Evolutionary conservation across 768 basidiomycete genomes (phyloP).

Genomic region (Mycena epipterygia): DNA sequence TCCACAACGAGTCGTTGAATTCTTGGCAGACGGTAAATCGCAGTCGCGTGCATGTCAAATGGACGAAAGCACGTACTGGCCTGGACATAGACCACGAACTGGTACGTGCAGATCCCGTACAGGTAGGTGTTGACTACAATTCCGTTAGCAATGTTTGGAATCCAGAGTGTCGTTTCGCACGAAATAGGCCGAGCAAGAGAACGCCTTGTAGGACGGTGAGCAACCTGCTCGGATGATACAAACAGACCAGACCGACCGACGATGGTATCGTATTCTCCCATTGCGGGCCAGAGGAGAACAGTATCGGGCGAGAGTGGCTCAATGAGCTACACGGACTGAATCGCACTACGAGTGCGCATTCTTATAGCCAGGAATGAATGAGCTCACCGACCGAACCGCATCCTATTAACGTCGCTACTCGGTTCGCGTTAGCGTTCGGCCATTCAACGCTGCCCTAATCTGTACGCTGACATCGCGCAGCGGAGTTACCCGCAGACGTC

Average conservation of each 20-base stretch:
- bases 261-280: conserved; percentile 27
- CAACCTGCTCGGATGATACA: neutral
- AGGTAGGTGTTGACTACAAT: conserved; percentile 39
- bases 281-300: neutral
- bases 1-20: conserved; percentile 43
- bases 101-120: conserved; percentile 51
- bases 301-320: neutral
- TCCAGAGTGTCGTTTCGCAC: neutral
- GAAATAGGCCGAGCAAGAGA: conserved; percentile 28
- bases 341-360: neutral
- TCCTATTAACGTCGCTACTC: neutral
- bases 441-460: conserved; percentile 3
- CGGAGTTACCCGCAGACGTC: too few relatives aligned
- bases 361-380: conserved; percentile 3
- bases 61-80: conserved; percentile 5
- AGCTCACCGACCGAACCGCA: conserved; percentile 18
- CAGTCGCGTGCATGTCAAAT: neutral
- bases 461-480: conserved; percentile 17
- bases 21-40: conserved; percentile 28
- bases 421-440: conserved; percentile 16
- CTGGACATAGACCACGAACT: conserved; percentile 45
- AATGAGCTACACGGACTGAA: neutral
- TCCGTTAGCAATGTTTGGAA: neutral
- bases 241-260: conserved; percentile 15
- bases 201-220: conserved; percentile 15